Base-by-base conservation (phyloP, 768 basidiomycete genomes). In the Suillus bovinus region DNA sequence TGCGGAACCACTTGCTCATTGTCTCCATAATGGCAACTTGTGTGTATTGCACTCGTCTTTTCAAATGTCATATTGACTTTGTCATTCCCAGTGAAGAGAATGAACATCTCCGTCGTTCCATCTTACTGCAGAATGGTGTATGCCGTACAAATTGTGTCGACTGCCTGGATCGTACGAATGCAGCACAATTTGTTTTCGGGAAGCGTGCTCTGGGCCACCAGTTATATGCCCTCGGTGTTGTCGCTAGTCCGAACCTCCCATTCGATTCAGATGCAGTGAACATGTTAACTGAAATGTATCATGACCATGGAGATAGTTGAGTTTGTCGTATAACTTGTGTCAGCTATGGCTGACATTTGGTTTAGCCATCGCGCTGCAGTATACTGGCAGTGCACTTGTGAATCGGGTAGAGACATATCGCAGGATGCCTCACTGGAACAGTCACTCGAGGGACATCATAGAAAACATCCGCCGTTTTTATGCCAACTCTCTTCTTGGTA, bases 281-380 rank as follows among this genome's bases (percentile, higher is more conserved):
- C 72, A 95, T 99, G 86, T 71, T 99, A 67, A 99, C 95, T 4
- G 94, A 97, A 77, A 98, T 99, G 95, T 98, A 96, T 74, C 94
- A 96, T 71, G 94, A 97, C 73, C 95, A 97, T 67, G 94, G 94
- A 1, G 94, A 97, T 71, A 96, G 94, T 94, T 56, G 70, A 70
- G 91, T 76, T 22, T 38, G 34, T 5, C 22, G 42, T 66, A 5
- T 6, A 56, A 33, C 11, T 16, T 60, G 24, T 17, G 34, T 52
- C 13, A 24, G 33, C 2, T 17, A 4, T 34, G 29, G 11, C 61
- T 68, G 62, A 63, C 47, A 50, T 60, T 55, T 20, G 33, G 5
- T 36, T 5, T 61, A 96, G 96, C 94, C 1, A 86, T 99, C 62
- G 96, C 96, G 0, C 79, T 97, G 65, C 96, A 99, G 71, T 99